Conservation (phyloP, 768 basidiomycete genomes). For the Rhizopogon vulgaris region DNA sequence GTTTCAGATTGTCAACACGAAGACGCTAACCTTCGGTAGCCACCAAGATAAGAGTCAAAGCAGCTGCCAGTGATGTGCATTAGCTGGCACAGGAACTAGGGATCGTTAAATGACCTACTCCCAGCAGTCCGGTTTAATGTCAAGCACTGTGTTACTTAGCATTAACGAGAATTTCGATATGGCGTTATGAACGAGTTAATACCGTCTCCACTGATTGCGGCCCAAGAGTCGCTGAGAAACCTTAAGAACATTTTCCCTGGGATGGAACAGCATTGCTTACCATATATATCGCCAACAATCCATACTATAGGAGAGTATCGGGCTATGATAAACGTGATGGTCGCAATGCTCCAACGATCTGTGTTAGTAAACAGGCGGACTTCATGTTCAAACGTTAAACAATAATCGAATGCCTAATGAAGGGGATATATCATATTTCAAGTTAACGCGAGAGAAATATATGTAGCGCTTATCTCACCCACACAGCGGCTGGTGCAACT, state of each 20-base stretch:
- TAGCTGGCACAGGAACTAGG: background rate
- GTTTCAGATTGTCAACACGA: too few relatives aligned
- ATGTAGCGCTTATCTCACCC: background rate
- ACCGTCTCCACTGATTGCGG: background rate
- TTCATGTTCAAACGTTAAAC: conserved; percentile 4
- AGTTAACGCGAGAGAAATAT: background rate
- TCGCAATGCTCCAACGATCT: background rate
- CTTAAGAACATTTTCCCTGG: background rate
- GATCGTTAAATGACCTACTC: background rate
- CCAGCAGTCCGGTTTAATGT: conserved; percentile 1
- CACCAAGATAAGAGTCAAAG: conserved; percentile 3
- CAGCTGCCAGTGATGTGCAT: background rate
- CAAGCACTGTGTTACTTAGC: background rate
- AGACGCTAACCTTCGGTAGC: background rate
- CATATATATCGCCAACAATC: background rate
- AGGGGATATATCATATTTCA: too few relatives aligned
- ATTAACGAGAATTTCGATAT: too few relatives aligned
- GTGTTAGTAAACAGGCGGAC: background rate
- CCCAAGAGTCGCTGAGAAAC: background rate
- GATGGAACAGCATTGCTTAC: background rate
- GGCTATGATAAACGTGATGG: conserved; percentile 3
- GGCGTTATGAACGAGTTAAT: background rate
- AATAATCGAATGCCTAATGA: conserved; percentile 4
- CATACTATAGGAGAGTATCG: conserved; percentile 5
- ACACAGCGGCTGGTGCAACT: conserved; percentile 2